Evolutionary conservation across 2,329 filamentous ascomycete genomes (phyloP).

Genomic region (Trichophyton schoenleinii): DNA sequence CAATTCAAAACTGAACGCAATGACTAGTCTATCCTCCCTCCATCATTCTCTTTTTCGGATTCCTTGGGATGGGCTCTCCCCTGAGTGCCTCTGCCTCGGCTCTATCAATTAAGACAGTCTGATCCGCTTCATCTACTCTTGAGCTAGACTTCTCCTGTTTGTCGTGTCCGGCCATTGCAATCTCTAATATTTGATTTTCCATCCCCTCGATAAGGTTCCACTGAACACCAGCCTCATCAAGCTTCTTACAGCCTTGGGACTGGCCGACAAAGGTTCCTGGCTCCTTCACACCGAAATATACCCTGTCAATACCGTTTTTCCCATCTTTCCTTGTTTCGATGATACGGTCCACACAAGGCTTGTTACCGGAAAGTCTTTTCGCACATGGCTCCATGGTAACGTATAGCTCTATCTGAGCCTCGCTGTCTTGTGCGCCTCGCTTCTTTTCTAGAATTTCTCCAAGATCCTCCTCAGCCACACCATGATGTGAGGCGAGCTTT

Average conservation of each 20-base stretch:
- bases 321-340: slow-evolving; percentile 34
- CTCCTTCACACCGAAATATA: slow-evolving; percentile 81
- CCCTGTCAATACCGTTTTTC: slow-evolving; percentile 50
- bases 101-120: slow-evolving; percentile 28
- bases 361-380: slow-evolving; percentile 35
- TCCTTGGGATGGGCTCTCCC: slow-evolving; percentile 28
- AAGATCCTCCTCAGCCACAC: slow-evolving; percentile 25
- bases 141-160: slow-evolving; percentile 21
- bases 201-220: slow-evolving; percentile 63
- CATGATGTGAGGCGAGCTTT: slow-evolving; percentile 42
- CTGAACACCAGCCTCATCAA: slow-evolving; percentile 60
- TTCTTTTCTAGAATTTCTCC: slow-evolving; percentile 25
- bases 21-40: slow-evolving; percentile 16
- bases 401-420: slow-evolving; percentile 54
- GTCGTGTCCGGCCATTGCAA: slow-evolving; percentile 72
- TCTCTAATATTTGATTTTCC: slow-evolving; percentile 65
- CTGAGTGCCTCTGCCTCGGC: slow-evolving; percentile 27
- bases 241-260: slow-evolving; percentile 59
- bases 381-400: slow-evolving; percentile 65
- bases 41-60: slow-evolving; percentile 39
- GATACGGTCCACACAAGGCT: slow-evolving; percentile 60
- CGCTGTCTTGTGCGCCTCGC: slow-evolving; percentile 3
- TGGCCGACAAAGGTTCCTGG: slow-evolving; percentile 79
- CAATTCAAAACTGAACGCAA: not conserved
- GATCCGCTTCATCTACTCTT: slow-evolving; percentile 17